These are phyloP conservation scores for Suillus bovinus DNA, from an alignment of 768 basidiomycete genomes.

Conservation along the genomic window DNA sequence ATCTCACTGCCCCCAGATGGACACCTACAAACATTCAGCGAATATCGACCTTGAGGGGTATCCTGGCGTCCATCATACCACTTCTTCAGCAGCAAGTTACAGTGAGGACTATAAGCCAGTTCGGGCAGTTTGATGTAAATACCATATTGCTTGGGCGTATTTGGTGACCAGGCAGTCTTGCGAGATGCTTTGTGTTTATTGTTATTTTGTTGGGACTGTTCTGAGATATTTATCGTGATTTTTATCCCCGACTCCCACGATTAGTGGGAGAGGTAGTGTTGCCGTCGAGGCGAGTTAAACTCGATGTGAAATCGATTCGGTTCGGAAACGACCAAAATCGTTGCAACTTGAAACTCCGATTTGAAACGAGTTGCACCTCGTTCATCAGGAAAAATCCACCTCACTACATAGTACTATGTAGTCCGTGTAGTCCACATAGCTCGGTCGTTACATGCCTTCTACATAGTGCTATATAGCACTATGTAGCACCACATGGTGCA, in stretches of 20 bases:
- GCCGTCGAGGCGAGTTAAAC: not conserved
- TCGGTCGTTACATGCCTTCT: not conserved
- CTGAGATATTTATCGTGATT: not conserved
- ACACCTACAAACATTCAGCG: constrained; percentile 27
- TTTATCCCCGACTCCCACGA: no score
- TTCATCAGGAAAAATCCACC: not conserved
- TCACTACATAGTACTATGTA: not conserved
- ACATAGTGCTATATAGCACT: not conserved
- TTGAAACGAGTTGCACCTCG: no score
- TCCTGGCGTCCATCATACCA: not conserved
- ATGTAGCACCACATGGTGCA: not conserved
- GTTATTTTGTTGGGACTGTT: not conserved
- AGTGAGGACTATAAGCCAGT: constrained; percentile 1
- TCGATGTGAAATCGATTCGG: not conserved
- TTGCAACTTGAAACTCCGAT: not conserved
- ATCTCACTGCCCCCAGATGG: constrained; percentile 22
- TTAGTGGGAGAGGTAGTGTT: no score
- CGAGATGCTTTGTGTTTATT: not conserved
- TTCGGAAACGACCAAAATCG: not conserved
- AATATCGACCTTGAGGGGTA: not conserved
- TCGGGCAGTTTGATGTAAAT: not conserved
- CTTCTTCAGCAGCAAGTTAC: constrained; percentile 4
- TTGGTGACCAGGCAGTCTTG: not conserved
- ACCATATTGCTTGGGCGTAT: not conserved
- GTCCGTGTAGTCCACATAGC: not conserved